phyloP scores from a whole-genome alignment of 768 basidiomycete genomes.

The Mycena rosella region DNA sequence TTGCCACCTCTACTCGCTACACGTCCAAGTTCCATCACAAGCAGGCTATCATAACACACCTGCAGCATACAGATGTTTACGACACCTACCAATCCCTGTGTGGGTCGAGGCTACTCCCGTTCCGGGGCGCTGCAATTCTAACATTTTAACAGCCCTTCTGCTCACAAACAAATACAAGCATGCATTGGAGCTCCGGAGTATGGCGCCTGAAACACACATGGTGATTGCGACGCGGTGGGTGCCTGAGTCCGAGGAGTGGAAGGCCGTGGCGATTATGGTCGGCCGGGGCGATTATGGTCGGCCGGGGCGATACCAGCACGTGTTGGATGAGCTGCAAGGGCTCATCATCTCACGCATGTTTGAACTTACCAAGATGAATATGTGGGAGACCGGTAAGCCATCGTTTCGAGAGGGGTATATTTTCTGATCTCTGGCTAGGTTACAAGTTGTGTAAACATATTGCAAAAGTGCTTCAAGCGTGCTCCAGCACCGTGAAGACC shows the following conservation, averaged over 20 bases:
- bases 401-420: background rate
- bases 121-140: too few species aligned
- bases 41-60: constrained; percentile 16
- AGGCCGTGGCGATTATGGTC: background rate
- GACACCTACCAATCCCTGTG: constrained; percentile 21
- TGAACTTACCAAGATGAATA: too few species aligned
- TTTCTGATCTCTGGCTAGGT: constrained; percentile 33
- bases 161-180: too few species aligned
- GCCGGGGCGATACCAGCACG: constrained; percentile 26
- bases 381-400: constrained; percentile 42
- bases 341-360: constrained; percentile 36
- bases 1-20: constrained; percentile 26
- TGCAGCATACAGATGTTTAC: constrained; percentile 6
- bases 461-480: constrained; percentile 34
- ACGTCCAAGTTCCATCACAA: constrained; percentile 22
- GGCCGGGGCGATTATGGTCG: too few species aligned
- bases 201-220: too few species aligned
- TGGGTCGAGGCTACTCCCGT: too few species aligned
- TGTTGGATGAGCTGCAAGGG: constrained; percentile 34
- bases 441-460: constrained; percentile 44
- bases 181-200: too few species aligned
- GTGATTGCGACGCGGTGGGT: background rate
- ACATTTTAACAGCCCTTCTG: too few species aligned
- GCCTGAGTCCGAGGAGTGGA: background rate
- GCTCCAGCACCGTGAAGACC: constrained; percentile 36